Conservation (phyloP, 768 basidiomycete genomes). For the Phlebiopsis gigantea region DNA sequence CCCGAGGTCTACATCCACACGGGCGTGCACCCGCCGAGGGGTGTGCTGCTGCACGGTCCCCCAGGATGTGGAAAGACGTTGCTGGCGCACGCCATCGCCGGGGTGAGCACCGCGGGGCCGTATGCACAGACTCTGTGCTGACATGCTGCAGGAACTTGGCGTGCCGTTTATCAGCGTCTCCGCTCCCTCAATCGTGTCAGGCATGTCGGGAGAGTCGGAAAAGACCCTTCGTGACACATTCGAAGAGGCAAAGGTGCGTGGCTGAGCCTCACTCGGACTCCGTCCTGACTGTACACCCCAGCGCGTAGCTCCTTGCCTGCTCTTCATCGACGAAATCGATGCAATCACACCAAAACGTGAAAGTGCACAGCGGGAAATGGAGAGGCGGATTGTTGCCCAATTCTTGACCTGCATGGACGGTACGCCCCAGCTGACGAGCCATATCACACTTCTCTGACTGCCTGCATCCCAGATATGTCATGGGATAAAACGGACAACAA, state of each 20-base stretch:
- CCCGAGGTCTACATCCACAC: slow-evolving; percentile 95
- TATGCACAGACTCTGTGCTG: neutral
- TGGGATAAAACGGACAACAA: slow-evolving; percentile 94
- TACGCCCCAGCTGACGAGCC: slow-evolving; percentile 30
- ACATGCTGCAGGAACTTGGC: slow-evolving; percentile 65
- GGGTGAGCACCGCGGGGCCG: slow-evolving; percentile 43
- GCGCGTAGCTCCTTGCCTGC: slow-evolving; percentile 85
- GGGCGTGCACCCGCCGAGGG: slow-evolving; percentile 87
- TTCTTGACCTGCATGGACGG: slow-evolving; percentile 99
- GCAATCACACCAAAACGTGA: slow-evolving; percentile 97
- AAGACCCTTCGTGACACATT: slow-evolving; percentile 95
- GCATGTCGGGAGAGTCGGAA: slow-evolving; percentile 98
- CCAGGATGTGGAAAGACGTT: slow-evolving; percentile 97
- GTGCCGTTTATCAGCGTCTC: slow-evolving; percentile 93
- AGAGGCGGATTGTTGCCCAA: slow-evolving; percentile 94
- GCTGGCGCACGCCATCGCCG: slow-evolving; percentile 91
- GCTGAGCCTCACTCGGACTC: too few species aligned
- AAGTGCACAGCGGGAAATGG: slow-evolving; percentile 98
- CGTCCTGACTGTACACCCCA: slow-evolving; percentile 24
- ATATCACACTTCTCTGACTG: neutral
- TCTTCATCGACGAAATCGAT: slow-evolving; percentile 98
- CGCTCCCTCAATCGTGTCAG: slow-evolving; percentile 92
- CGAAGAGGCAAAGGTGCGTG: slow-evolving; percentile 88
- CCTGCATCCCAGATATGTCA: slow-evolving; percentile 63
- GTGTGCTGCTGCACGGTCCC: slow-evolving; percentile 90